Conservation (phyloP, 768 basidiomycete species). For the Boletus tomentosulus region DNA sequence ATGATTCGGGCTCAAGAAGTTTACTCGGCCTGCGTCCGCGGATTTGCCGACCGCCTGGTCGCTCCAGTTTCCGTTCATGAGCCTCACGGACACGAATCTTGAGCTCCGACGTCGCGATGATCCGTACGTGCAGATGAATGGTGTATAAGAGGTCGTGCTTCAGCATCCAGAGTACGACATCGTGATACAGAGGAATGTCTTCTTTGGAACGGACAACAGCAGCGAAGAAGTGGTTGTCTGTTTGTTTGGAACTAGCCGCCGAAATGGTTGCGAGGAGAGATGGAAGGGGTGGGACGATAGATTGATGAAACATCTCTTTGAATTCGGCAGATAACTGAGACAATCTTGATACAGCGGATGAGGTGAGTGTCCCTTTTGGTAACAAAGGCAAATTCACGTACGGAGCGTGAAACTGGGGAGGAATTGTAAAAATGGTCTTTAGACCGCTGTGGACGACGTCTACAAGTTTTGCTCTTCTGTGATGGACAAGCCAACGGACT, state of each 20-base stretch:
- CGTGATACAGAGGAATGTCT: conserved; percentile 64
- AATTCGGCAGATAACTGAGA: conserved; percentile 57
- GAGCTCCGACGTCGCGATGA: conserved; percentile 73
- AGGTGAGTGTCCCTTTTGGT: not conserved
- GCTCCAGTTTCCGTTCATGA: conserved; percentile 37
- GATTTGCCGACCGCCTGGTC: conserved; percentile 8
- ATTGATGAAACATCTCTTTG: conserved; percentile 51
- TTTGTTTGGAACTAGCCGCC: conserved; percentile 56
- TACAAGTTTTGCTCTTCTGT: conserved; percentile 84
- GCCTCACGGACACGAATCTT: conserved; percentile 62
- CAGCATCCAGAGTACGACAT: conserved; percentile 89
- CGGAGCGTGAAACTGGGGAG: conserved; percentile 58
- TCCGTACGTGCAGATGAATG: conserved; percentile 79
- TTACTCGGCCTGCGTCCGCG: conserved; percentile 22
- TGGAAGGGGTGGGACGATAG: conserved; percentile 65
- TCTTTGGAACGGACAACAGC: conserved; percentile 70
- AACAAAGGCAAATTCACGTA: conserved; percentile 35
- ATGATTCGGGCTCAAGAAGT: conserved; percentile 17
- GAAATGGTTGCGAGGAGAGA: conserved; percentile 74
- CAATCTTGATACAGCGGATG: conserved; percentile 1
- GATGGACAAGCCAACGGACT: conserved; percentile 90
- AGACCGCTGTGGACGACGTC: conserved; percentile 77
- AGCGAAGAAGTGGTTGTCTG: conserved; percentile 74
- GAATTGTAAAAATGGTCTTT: conserved; percentile 77
- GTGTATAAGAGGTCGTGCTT: conserved; percentile 82